phyloP scores from a whole-genome alignment of 2,329 filamentous ascomycete genomes.

The Apiospora hydei region DNA sequence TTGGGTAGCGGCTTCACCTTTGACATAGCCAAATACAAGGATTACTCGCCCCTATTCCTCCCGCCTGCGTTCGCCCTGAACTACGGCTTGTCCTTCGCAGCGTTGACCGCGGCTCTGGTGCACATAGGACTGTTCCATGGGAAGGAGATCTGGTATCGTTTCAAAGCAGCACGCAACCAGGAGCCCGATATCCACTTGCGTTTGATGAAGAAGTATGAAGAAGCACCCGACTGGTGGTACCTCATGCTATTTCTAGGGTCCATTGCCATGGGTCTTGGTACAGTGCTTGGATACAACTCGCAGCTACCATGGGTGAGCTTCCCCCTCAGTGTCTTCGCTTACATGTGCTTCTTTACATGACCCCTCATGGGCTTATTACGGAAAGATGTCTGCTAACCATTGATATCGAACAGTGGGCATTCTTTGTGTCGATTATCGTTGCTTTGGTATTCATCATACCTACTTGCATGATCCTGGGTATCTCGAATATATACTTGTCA shows the following conservation, averaged over 20 bases:
- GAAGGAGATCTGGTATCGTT: slow-evolving; percentile 52
- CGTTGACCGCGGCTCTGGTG: slow-evolving; percentile 53
- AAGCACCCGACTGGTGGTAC: slow-evolving; percentile 65
- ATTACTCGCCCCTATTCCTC: slow-evolving; percentile 63
- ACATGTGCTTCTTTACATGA: background rate
- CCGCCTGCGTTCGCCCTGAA: slow-evolving; percentile 53
- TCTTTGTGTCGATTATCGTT: slow-evolving; percentile 56
- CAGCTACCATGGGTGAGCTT: slow-evolving; percentile 53
- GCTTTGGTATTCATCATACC: slow-evolving; percentile 55
- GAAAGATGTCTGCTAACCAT: background rate
- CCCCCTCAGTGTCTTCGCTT: background rate
- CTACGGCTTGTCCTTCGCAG: slow-evolving; percentile 61
- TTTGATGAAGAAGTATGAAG: slow-evolving; percentile 61
- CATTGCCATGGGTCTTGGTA: slow-evolving; percentile 54
- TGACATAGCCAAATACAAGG: slow-evolving; percentile 57
- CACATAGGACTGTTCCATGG: slow-evolving; percentile 49
- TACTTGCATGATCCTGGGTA: slow-evolving; percentile 54
- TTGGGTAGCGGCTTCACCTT: slow-evolving; percentile 57
- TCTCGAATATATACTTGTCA: slow-evolving; percentile 58
- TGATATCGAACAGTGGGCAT: slow-evolving; percentile 49
- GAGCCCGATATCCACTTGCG: slow-evolving; percentile 58
- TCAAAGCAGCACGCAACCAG: slow-evolving; percentile 52
- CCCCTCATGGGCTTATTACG: no score
- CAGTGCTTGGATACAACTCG: slow-evolving; percentile 53
- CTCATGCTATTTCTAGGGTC: slow-evolving; percentile 50